phyloP scores from a whole-genome alignment of 805 yeast genomes.

The Zygosaccharomyces kombuchaensis region DNA sequence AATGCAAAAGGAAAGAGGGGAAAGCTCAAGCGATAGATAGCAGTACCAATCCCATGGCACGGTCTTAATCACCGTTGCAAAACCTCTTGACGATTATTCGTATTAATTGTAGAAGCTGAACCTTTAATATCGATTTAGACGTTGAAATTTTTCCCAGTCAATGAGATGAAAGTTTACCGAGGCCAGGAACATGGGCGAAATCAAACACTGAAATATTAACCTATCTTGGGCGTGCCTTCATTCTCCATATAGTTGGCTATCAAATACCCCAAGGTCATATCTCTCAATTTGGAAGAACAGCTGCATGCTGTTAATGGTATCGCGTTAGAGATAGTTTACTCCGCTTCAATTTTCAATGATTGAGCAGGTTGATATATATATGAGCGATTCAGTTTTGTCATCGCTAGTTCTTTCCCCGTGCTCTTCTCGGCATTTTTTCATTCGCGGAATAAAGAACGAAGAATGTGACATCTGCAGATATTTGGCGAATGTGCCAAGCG shows the following conservation, averaged over 20 bases:
- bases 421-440: too few species aligned
- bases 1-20: not conserved
- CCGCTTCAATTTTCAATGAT: conserved; percentile 89
- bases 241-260: conserved; percentile 92
- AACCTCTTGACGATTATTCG: not conserved
- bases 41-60: not conserved
- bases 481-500: too few species aligned
- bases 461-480: too few species aligned
- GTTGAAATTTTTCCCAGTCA: conserved; percentile 2
- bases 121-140: not conserved
- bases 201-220: not conserved
- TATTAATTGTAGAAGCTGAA: not conserved
- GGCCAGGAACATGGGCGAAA: not conserved
- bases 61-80: not conserved
- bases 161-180: not conserved
- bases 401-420: too few species aligned
- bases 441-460: too few species aligned
- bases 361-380: conserved; percentile 85
- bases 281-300: conserved; percentile 80
- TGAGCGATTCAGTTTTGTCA: too few species aligned
- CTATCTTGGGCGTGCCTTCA: conserved; percentile 93
- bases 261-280: conserved; percentile 89
- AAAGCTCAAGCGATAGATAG: not conserved
- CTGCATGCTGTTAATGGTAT: conserved; percentile 55
- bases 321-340: conserved; percentile 59